Evolutionary conservation across 2,329 filamentous ascomycete species (phyloP), one percentile per base, ranked within the genome.

Genomic region (Orbilia quercus): DNA sequence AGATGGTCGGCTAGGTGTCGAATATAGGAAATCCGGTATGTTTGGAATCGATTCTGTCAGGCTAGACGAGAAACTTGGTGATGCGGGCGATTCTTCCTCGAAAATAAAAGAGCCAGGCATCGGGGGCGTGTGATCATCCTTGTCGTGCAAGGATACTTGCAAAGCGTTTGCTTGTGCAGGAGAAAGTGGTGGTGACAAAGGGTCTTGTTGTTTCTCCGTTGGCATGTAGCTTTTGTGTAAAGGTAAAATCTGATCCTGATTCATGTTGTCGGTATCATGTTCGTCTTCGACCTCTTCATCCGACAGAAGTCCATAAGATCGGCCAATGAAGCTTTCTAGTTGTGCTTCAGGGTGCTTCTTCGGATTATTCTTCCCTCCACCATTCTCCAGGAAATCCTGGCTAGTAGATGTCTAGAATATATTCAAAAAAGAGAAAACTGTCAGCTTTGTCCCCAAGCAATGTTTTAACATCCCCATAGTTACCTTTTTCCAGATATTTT

Each of bases 51-150:
- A 67, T 28, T 74, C 70, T 16, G 48, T 62, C 7, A 66, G 22
- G 7, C 54, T 55, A 12, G 60, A 73, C 22, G 70, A 74, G 40
- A 74, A 74, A 1, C 62, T 14, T 3, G 70, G 70, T 4, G 70
- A 74, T 31, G 34, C 25, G 16, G 70, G 70, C 36, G 25, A 28
- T 1, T 74, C 70, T 11, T 62, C 62, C 45, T 74, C 70, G n/a
- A 74, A 74, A n/a, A 74, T 50, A 38, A 74, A 74, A 5, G 70
- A 74, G 1, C 70, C 70, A 4, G 70, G 70, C 70, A 74, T 74
- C 14, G 50, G 54, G 12, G 31, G 70, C 0, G 23, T 51, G 16
- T 23, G 50, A 14, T 66, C 60, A 16, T 62, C 48, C 2, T 23
- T 23, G 12, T 20, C 40, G n/a, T 28, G 18, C 16, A 18, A 22